Conservation (phyloP, 2,329 filamentous ascomycete genomes). For the Pseudofabraea citricarpa region DNA sequence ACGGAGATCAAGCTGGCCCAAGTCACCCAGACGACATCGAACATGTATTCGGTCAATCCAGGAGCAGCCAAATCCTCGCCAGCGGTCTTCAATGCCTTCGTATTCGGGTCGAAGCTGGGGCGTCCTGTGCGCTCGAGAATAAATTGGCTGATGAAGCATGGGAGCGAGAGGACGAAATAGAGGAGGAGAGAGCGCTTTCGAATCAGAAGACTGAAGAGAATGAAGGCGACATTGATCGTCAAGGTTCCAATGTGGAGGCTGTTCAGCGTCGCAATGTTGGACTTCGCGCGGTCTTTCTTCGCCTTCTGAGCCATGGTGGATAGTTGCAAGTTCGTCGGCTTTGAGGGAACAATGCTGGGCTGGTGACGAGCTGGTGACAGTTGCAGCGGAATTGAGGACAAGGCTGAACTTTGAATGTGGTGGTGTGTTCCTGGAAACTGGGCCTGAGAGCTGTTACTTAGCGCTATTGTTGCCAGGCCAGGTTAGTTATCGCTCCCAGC, state of each 20-base stretch:
- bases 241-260: conserved; percentile 77
- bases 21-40: conserved; percentile 93
- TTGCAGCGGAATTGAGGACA: too few species aligned
- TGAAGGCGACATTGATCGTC: conserved; percentile 67
- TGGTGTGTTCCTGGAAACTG: too few species aligned
- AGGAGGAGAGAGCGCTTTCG: conserved; percentile 58
- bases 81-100: conserved; percentile 53
- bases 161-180: conserved; percentile 69
- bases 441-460: too few species aligned
- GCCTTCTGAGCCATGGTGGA: conserved; percentile 32
- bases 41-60: conserved; percentile 96
- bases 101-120: conserved; percentile 61
- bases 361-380: too few species aligned
- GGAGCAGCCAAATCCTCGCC: conserved; percentile 86
- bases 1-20: conserved; percentile 74
- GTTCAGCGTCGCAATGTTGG: conserved; percentile 72
- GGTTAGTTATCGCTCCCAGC: conserved; percentile 6
- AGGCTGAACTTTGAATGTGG: too few species aligned
- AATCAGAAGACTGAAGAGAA: conserved; percentile 62
- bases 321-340: too few species aligned
- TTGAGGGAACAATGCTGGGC: too few species aligned
- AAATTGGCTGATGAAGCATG: conserved; percentile 75
- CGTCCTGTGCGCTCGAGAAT: conserved; percentile 81
- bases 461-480: conserved; percentile 12
- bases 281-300: conserved; percentile 57